A percentile compares a stretch with the other conserved stretches of the same genome.
phyloP scores from a whole-genome alignment of 2,329 filamentous ascomycete genomes.

The Bipolaris sorokiniana region DNA sequence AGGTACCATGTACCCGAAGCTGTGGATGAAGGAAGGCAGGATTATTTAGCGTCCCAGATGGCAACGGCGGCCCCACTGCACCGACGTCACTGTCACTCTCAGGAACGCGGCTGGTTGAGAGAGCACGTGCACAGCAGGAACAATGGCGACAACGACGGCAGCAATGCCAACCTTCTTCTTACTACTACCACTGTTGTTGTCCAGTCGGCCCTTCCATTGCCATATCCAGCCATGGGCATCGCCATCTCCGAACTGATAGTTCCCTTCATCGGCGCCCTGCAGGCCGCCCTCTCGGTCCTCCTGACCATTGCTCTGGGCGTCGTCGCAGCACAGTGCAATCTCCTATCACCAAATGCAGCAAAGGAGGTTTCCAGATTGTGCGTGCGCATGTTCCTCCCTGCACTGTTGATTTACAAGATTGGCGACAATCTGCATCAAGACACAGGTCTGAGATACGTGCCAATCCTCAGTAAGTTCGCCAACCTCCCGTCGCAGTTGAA shows the following conservation, averaged over 20 bases:
- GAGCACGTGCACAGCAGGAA: too few species aligned
- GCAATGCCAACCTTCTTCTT: conserved; percentile 1
- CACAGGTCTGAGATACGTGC: conserved; percentile 57
- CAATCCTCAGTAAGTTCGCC: conserved; percentile 51
- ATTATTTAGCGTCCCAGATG: too few species aligned
- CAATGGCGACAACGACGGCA: conserved; percentile 6
- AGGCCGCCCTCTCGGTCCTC: conserved; percentile 61
- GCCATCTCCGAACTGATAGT: conserved; percentile 41
- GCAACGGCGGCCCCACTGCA: conserved; percentile 2
- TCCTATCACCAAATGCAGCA: conserved; percentile 56
- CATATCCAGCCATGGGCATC: conserved; percentile 26
- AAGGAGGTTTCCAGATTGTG: conserved; percentile 61
- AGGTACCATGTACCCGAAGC: too few species aligned
- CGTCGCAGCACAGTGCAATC: conserved; percentile 57
- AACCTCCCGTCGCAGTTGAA: not conserved
- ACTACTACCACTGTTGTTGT: too few species aligned
- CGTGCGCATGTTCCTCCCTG: conserved; percentile 61
- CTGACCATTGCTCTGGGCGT: conserved; percentile 62
- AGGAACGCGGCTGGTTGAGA: conserved; percentile 11
- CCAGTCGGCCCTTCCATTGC: too few species aligned
- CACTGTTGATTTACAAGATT: conserved; percentile 60
- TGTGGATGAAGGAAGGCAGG: too few species aligned
- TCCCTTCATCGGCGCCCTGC: conserved; percentile 61
- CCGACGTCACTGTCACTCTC: conserved; percentile 14
- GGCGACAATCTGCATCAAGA: conserved; percentile 58